Base-by-base conservation (phyloP, 2,329 filamentous ascomycete genomes). In the Lecanosticta acicola region DNA sequence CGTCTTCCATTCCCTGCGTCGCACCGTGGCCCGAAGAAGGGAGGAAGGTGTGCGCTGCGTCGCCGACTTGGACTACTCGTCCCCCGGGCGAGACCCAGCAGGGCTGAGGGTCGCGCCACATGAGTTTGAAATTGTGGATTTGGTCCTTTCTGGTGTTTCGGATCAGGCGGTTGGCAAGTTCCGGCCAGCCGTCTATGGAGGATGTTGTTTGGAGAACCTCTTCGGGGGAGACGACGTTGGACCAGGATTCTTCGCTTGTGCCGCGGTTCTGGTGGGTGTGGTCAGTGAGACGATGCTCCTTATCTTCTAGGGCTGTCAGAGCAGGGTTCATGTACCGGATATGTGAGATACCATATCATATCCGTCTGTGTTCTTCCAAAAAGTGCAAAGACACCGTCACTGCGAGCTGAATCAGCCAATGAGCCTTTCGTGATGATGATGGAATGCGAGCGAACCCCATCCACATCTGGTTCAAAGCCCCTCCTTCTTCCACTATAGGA, bases 41-140 rank as follows among this genome's bases (percentile, higher is more conserved):
- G 3, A 72, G 62, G 55, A 69, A 73, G 7, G 68, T 67, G 55
- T 73, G 71, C 21, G 70, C 70, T n/a, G 63, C 60, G 40, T 73
- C 71, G 19, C 71, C 70, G 19, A 72, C 67, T 48, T 71, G 69
- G 19, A 72, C 61, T 13, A 73, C 65, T n/a, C 67, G 68, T 13
- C 64, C 68, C 2, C 51, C 63, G 1, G 68, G 68, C 2, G 69
- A 72, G 8, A 63, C 64, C 70, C 69, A 73, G 35, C 56, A 67
- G 1, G 68, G 68, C 45, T 72, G 66, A 9, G 70, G 70, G 52
- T 73, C 68, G 46, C 59, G 43, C 71, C 69, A 74, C 18, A 73
- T 63, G 1, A 75, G 65, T 49, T 70, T 66, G 46, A 71, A 75
- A 61, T 73, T 69, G 49, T 75, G 67, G 39, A 74, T 70, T 17